These are phyloP conservation scores for Hemerocallis citrina DNA, from an alignment of 106 monocot genomes.

Conservation along the genomic window DNA sequence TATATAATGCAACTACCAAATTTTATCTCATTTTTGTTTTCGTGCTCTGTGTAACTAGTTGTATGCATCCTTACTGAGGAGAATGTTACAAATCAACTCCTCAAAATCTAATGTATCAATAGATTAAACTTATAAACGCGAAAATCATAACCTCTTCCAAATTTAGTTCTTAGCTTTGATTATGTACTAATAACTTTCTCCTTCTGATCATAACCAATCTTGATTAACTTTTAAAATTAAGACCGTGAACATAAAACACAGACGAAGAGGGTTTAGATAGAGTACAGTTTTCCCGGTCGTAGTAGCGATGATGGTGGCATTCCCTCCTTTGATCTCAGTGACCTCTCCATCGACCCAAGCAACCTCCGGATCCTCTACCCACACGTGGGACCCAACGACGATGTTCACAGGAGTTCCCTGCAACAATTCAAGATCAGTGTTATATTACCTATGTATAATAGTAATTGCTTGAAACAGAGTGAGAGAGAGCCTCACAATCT, in stretches of 20 bases:
- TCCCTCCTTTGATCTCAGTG: constrained; percentile 50
- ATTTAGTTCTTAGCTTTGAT: no score
- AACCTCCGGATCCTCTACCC: constrained; percentile 67
- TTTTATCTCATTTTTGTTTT: no score
- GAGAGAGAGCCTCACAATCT: neutral
- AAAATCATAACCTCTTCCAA: no score
- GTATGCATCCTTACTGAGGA: no score
- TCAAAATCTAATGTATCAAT: no score
- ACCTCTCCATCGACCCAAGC: constrained; percentile 97
- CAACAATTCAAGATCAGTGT: neutral
- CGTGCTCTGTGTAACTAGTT: no score
- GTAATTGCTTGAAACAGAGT: neutral
- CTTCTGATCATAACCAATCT: no score
- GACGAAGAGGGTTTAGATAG: neutral
- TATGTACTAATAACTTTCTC: no score
- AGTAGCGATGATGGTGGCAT: constrained; percentile 52
- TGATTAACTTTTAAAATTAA: no score
- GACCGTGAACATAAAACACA: neutral
- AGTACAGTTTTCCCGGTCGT: constrained; percentile 59
- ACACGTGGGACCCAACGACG: constrained; percentile 88
- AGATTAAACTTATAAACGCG: no score
- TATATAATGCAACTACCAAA: no score
- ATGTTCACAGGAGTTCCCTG: constrained; percentile 99
- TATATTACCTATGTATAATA: neutral
- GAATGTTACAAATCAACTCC: no score